Evolutionary conservation across 2,329 filamentous ascomycete genomes (phyloP), one percentile per base, ranked within the genome.

Genomic region (Fusarium azukiicola): DNA sequence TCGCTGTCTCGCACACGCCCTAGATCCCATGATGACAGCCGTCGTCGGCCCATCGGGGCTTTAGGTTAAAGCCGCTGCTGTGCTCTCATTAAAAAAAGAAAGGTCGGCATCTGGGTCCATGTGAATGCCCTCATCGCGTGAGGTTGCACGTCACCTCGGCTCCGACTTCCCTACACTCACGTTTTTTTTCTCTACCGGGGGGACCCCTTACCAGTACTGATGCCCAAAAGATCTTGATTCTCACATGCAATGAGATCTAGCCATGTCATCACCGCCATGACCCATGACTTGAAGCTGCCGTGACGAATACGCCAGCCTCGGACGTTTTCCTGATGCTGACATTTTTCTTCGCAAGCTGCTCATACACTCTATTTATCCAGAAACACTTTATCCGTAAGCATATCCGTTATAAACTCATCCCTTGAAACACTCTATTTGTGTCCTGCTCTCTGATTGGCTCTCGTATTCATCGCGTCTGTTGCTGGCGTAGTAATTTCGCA

Each of bases 101-200:
- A 54, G 38, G 14, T n/a, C 38, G 23, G 19, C 54, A 27, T 47
- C 23, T 67, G 52, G 49, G 69, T 63, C 69, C 80, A 81, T 81
- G 73, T 81, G 80, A 82, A 82, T 82, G 50, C 58, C 80, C 64
- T 82, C 80, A 82, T 74, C 79, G 68, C 75, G 74, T 81, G 79
- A 77, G 70, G 52, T 58, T 44, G 54, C 67, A 38, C 73, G 16
- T 44, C 76, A 52, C 68, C 72, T 79, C 72, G 72, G 74, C 50
- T 79, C 69, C 54, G 42, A 47, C 58, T 74, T 56, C 66, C 50
- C 56, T 74, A 38, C 42, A 71, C 49, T 23, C 54, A 67, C 44
- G 36, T 32, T 21, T 69, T 23, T 61, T 72, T 61, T 32, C 78
- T 71, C 66, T 58, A 19, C 50, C 13, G 42, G 50, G 16, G 40